Base-by-base conservation (phyloP, 2,329 filamentous ascomycete species). In the Colletotrichum aenigma region DNA sequence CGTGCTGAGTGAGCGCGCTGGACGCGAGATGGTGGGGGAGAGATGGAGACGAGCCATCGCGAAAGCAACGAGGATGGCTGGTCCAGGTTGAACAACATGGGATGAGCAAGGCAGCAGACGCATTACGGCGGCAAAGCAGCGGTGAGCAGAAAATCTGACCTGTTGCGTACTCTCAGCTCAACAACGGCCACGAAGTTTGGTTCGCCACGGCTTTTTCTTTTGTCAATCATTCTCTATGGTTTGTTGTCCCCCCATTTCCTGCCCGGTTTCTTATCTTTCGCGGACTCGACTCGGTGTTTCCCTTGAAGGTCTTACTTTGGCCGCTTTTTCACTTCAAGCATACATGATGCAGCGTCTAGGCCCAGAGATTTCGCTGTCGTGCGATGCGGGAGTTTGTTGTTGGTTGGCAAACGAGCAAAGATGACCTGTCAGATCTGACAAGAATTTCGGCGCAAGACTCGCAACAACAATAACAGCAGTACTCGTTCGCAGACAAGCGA, bases 121-220 rank as follows among this genome's bases (percentile, higher is more conserved):
- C 56, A 68, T 38, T 48, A 36, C 24, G 34, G 65, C 71, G 74
- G 71, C 66, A 76, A 76, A 76, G 71, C 74, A 74, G 74, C 74
- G 74, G 74, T 76, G 74, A 76, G 74, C 74, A 74, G 71, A 74
- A 70, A 28, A 66, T 76, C 66, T 66, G 66, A 70, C 74, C 48
- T 62, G 15, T 16, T 64, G 18, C 52, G 48, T 66, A 43, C 36
- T 43, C 36, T 43, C 36, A 9, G 36, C 36, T 43, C 36, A 38
- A 38, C 36, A 38, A 38, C 36, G 16, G 36, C 16, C 36, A 43
- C 36, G 8, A n/a, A 43, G 36, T 26, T 68, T 24, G 4, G 9
- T 58, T 38, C 26, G 12, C n/a, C n/a, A 16, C 15, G 21, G 13
- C 18, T 10, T 13, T 32, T 66, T 65, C 7, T 65, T 65, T 65